Evolutionary conservation across 2,329 filamentous ascomycete species (phyloP).

Genomic region (Monilinia fructicola): DNA sequence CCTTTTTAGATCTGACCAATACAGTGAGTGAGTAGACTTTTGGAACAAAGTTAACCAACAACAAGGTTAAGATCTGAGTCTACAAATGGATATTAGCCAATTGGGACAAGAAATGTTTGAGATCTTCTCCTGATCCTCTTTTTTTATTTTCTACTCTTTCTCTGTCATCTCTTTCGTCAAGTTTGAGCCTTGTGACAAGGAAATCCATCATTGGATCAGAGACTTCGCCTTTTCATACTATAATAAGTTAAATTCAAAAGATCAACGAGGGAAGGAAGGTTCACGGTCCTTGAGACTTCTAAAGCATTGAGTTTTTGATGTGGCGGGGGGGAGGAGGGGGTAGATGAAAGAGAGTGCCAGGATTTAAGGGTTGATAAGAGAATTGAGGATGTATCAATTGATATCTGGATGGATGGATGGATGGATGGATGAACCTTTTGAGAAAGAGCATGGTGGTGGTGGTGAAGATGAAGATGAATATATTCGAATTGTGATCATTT

Average conservation of each 20-base stretch:
- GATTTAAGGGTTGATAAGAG: neutral
- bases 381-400: neutral
- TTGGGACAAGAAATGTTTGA: conserved; percentile 26
- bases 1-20: conserved; percentile 4
- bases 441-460: neutral
- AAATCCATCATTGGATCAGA: conserved; percentile 4
- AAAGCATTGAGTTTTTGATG: neutral
- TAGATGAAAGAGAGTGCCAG: neutral
- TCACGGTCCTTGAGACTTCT: conserved; percentile 12
- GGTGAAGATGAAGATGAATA: neutral
- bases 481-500: neutral
- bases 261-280: neutral
- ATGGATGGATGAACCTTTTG: neutral
- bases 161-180: neutral
- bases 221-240: conserved; percentile 9
- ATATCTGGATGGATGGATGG: neutral
- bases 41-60: neutral
- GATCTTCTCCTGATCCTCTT: conserved; percentile 21
- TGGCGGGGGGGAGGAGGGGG: too few species aligned
- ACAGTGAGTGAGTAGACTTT: neutral
- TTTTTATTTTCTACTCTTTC: neutral
- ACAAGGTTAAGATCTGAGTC: conserved; percentile 20
- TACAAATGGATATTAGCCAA: conserved; percentile 39
- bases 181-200: conserved; percentile 18
- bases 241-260: neutral